Conservation (phyloP, 2,329 filamentous ascomycete genomes). For the Trichoderma arundinaceum region DNA sequence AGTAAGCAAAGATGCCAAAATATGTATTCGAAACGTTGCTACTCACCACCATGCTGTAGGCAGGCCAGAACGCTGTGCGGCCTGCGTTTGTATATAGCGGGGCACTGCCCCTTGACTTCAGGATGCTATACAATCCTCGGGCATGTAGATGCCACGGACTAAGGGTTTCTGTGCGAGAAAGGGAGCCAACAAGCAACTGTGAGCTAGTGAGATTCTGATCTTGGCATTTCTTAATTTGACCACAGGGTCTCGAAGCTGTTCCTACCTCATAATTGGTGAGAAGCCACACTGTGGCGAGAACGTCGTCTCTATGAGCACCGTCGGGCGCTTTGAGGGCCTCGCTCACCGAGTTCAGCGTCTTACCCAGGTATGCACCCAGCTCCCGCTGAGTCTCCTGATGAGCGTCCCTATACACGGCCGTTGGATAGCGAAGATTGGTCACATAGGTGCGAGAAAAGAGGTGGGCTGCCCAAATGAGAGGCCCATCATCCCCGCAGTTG, state of each 20-base stretch:
- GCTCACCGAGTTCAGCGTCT: slow-evolving; percentile 47
- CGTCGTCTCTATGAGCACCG: slow-evolving; percentile 43
- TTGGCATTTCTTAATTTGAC: background rate
- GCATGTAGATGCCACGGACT: slow-evolving; percentile 49
- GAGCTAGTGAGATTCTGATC: slow-evolving; percentile 31
- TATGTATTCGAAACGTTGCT: too few species aligned
- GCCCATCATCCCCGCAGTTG: slow-evolving; percentile 39
- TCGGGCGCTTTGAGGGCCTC: slow-evolving; percentile 44
- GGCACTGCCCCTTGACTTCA: slow-evolving; percentile 43
- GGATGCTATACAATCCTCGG: slow-evolving; percentile 45
- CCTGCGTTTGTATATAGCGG: slow-evolving; percentile 37
- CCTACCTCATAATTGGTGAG: slow-evolving; percentile 49
- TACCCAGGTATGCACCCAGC: slow-evolving; percentile 46
- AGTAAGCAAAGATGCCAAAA: slow-evolving; percentile 31
- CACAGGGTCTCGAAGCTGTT: background rate
- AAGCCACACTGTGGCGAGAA: slow-evolving; percentile 50
- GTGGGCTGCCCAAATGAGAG: slow-evolving; percentile 49
- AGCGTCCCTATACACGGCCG: slow-evolving; percentile 39
- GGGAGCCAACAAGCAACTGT: slow-evolving; percentile 48
- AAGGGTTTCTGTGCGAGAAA: slow-evolving; percentile 37
- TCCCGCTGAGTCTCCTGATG: slow-evolving; percentile 41
- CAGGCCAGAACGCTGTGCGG: slow-evolving; percentile 47
- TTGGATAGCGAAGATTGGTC: slow-evolving; percentile 45
- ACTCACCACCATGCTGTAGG: slow-evolving; percentile 48
- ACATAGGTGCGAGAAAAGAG: slow-evolving; percentile 50